These are phyloP conservation scores for Acephala macrosclerotiorum DNA, from an alignment of 2,329 filamentous ascomycete species.

Conservation along the genomic window DNA sequence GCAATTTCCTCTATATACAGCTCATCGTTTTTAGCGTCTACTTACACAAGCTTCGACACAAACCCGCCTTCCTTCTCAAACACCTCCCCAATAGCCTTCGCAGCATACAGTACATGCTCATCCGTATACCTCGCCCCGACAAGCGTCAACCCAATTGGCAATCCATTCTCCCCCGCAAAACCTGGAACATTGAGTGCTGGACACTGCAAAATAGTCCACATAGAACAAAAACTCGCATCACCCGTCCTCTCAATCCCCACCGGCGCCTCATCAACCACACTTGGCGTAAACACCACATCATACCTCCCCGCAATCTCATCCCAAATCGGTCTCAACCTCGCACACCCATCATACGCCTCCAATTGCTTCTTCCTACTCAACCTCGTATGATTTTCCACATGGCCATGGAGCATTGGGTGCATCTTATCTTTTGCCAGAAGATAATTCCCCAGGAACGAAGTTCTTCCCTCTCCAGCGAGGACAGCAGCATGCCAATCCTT, in stretches of 20 bases:
- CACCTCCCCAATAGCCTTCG: constrained; percentile 50
- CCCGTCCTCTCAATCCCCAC: constrained; percentile 61
- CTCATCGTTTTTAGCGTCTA: background rate
- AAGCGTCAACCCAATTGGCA: constrained; percentile 67
- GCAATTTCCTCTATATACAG: background rate
- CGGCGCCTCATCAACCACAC: constrained; percentile 66
- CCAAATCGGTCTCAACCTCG: constrained; percentile 59
- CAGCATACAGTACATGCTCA: constrained; percentile 49
- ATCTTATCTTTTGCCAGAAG: constrained; percentile 55
- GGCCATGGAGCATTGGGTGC: constrained; percentile 51
- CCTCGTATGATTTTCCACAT: constrained; percentile 57
- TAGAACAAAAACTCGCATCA: constrained; percentile 49
- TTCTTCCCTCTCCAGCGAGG: constrained; percentile 58
- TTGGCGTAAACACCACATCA: constrained; percentile 63
- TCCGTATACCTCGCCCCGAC: constrained; percentile 56
- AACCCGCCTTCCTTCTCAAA: constrained; percentile 50
- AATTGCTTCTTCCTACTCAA: constrained; percentile 57
- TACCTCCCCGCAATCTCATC: constrained; percentile 61
- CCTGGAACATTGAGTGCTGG: constrained; percentile 71
- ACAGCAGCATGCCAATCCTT: constrained; percentile 60
- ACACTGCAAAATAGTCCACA: constrained; percentile 56
- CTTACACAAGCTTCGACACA: constrained; percentile 33
- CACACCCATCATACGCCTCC: constrained; percentile 61
- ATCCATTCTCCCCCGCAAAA: constrained; percentile 60
- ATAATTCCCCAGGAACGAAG: constrained; percentile 60